phyloP scores from a whole-genome alignment of 2,329 filamentous ascomycete genomes.

The Myriosclerotinia curreyana region DNA sequence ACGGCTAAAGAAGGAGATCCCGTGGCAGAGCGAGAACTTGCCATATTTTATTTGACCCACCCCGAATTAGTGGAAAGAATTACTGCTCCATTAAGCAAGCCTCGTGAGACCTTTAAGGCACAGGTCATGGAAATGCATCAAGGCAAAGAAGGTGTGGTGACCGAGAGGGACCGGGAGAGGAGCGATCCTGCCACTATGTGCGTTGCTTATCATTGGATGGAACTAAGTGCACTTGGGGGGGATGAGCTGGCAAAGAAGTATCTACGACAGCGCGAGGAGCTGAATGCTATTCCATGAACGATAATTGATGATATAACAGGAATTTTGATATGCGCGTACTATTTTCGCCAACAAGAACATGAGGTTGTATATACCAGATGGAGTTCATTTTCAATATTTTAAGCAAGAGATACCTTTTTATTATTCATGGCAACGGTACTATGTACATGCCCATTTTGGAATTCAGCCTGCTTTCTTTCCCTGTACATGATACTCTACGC shows the following conservation, averaged over 20 bases:
- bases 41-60: constrained; percentile 87
- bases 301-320: constrained; percentile 18
- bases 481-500: not conserved
- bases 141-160: constrained; percentile 41
- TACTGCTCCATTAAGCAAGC: constrained; percentile 78
- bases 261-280: constrained; percentile 58
- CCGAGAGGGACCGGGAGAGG: constrained; percentile 57
- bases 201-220: constrained; percentile 96
- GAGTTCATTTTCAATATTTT: constrained; percentile 17
- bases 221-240: constrained; percentile 78
- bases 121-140: constrained; percentile 73
- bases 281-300: constrained; percentile 37
- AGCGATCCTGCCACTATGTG: constrained; percentile 89
- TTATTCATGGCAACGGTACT: constrained; percentile 5
- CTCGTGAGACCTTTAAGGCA: constrained; percentile 86
- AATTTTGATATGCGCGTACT: not conserved
- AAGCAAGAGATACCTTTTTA: constrained; percentile 22
- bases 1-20: constrained; percentile 89
- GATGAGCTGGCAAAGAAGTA: constrained; percentile 82
- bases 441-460: constrained; percentile 6
- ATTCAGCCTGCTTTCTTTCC: not conserved
- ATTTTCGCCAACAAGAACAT: constrained; percentile 15
- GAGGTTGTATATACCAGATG: constrained; percentile 16
- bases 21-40: constrained; percentile 87
- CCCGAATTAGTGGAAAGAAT: constrained; percentile 80